These are phyloP conservation scores for Fulvia fulva DNA, from an alignment of 2,329 filamentous ascomycete species.

Conservation along the genomic window DNA sequence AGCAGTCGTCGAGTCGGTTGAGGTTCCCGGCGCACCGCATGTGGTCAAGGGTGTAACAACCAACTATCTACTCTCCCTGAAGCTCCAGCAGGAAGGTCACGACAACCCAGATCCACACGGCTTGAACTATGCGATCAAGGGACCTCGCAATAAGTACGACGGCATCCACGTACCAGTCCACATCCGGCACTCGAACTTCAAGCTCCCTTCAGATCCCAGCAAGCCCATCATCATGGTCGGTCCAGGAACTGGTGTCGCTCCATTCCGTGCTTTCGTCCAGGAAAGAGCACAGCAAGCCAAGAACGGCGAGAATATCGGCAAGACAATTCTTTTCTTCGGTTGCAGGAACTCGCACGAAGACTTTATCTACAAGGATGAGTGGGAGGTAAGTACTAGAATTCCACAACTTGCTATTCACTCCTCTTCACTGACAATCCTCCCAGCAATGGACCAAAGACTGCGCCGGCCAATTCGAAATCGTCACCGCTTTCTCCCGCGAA, in stretches of 20 bases:
- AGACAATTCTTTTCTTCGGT: constrained; percentile 89
- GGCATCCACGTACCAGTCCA: constrained; percentile 93
- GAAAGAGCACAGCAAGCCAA: constrained; percentile 82
- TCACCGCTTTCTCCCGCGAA: constrained; percentile 95
- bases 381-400: constrained; percentile 65
- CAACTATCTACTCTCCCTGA: constrained; percentile 91
- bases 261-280: constrained; percentile 92
- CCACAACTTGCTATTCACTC: background rate
- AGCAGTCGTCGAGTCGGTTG: constrained; percentile 82
- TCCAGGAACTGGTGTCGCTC: constrained; percentile 92
- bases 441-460: constrained; percentile 79
- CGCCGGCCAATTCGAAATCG: constrained; percentile 82
- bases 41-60: constrained; percentile 92
- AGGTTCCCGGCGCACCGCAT: constrained; percentile 69
- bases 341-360: constrained; percentile 86
- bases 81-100: constrained; percentile 93
- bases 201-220: constrained; percentile 88
- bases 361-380: constrained; percentile 88
- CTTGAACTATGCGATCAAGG: constrained; percentile 78
- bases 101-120: constrained; percentile 76
- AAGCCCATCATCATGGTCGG: constrained; percentile 96
- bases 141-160: constrained; percentile 94
- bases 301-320: constrained; percentile 76
- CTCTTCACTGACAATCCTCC: constrained; percentile 11
- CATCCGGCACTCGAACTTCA: constrained; percentile 97